Conservation (phyloP, 176 grass and related monocot genomes). For the Puccinellia tenuiflora region DNA sequence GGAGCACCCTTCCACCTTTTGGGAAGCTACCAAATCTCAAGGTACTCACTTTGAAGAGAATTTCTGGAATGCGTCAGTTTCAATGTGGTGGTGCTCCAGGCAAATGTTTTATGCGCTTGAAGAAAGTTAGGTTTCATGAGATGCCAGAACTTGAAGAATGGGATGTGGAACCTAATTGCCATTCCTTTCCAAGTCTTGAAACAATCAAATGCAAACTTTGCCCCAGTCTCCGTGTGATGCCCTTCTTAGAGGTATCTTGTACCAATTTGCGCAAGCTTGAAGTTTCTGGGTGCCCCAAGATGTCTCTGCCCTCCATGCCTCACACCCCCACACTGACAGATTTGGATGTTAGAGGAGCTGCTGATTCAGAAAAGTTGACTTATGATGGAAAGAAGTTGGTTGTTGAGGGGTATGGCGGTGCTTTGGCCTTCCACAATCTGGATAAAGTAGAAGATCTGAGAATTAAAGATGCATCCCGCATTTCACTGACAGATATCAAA, state of each 20-base stretch:
- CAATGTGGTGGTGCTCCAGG: not conserved
- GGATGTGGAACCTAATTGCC: not conserved
- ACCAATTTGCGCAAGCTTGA: not conserved
- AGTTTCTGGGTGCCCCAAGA: accelerated
- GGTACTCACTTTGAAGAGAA: not conserved
- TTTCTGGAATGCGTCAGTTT: not conserved
- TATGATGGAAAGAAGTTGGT: not conserved
- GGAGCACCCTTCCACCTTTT: not conserved
- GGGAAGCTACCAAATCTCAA: not conserved
- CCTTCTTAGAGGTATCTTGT: not conserved
- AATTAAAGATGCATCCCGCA: not conserved
- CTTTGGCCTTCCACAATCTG: slow-evolving; percentile 6
- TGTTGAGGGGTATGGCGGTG: not conserved
- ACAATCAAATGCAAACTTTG: not conserved
- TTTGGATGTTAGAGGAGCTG: accelerated
- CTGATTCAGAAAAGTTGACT: not conserved
- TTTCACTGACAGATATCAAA: not conserved
- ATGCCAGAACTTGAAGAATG: slow-evolving; percentile 14
- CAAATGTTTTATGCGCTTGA: not conserved
- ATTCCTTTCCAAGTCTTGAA: not conserved
- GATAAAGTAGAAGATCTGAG: not conserved
- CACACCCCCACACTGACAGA: not conserved
- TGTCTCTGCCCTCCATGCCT: slow-evolving; percentile 1
- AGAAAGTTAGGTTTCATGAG: not conserved
- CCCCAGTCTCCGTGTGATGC: not conserved